Evolutionary conservation across 2,329 filamentous ascomycete genomes (phyloP), one percentile per base, ranked within the genome.

Genomic region (Aureobasidium vineae): DNA sequence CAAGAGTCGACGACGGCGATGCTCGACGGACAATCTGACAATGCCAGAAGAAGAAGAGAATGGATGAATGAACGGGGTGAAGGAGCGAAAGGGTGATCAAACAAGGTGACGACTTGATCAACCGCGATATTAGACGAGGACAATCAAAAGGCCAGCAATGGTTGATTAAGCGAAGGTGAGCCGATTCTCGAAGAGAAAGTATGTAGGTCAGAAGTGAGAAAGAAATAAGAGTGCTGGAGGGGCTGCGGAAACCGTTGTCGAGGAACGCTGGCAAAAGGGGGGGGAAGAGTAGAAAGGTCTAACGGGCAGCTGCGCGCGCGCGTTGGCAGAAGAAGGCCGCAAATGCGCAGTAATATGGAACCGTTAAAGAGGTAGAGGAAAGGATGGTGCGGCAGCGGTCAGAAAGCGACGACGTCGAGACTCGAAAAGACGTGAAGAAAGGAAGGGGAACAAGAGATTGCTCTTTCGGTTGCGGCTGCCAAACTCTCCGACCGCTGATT

Each of bases 31-130:
- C 28, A 61, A 49, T 23, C 41, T 13, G 10, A 31, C 28, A 38
- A 54, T n/a, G 38, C 41, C 47, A 43, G 47, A 33, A 41, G 33
- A 53, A 52, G 26, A 38, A 63, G 33, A 40, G 60, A 63, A 26
- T 63, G 60, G 41, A 54, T 50, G 47, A 53, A 49, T 43, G 61
- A 13, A 64, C 26, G 41, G 40, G 21, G 56, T 38, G 40, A 33
- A 63, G 50, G 59, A 50, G 45, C 26, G 61, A 33, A 53, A 54
- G 49, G 61, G 54, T 54, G 61, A 64, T 64, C 61, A 64, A 64
- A 64, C 61, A 36, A 54, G 49, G 61, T 43, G 33, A 54, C 47
- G 40, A 41, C 49, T 64, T 45, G 38, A 64, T 64, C 61, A 64
- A 45, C 61, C 47, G 36, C 61, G 61, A 64, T 53, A 45, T 64